Conservation (phyloP, 1,139 yeast species). For the Candida frijolesensis region DNA sequence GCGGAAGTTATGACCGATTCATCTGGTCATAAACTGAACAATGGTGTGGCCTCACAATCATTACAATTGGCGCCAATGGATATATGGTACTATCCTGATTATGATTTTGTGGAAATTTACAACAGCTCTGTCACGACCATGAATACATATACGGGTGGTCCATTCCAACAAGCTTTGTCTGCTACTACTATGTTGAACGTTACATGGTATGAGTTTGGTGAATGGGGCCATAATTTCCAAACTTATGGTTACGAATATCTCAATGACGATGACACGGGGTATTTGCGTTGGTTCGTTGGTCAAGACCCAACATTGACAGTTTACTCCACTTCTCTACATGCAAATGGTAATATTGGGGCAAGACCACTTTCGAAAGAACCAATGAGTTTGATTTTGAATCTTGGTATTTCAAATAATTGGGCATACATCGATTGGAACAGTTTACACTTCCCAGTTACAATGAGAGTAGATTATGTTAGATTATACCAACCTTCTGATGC, state of each 20-base stretch:
- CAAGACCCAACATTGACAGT: constrained; percentile 65
- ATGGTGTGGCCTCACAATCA: constrained; percentile 80
- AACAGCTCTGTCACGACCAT: constrained; percentile 64
- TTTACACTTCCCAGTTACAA: constrained; percentile 66
- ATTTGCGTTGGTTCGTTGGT: constrained; percentile 83
- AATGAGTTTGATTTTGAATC: constrained; percentile 75
- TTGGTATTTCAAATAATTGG: constrained; percentile 84
- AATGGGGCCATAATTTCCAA: constrained; percentile 55
- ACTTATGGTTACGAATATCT: constrained; percentile 76
- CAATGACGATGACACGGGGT: constrained; percentile 68
- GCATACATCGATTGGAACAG: constrained; percentile 80
- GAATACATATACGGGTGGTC: constrained; percentile 84
- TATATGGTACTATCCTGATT: constrained; percentile 84
- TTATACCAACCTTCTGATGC: constrained; percentile 69
- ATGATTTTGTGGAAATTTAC: constrained; percentile 65
- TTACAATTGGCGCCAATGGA: constrained; percentile 84
- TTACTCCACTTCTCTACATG: constrained; percentile 65
- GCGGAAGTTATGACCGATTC: constrained; percentile 58
- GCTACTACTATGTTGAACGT: constrained; percentile 70
- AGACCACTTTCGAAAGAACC: constrained; percentile 84
- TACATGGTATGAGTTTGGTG: constrained; percentile 74
- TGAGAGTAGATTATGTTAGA: constrained; percentile 77
- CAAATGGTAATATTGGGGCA: constrained; percentile 82
- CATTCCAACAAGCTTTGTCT: constrained; percentile 82
- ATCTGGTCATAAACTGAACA: constrained; percentile 24